Evolutionary conservation across 176 grass and related monocot genomes (phyloP), one percentile per base, ranked within the genome.

Genomic region (Oryza meridionalis): DNA sequence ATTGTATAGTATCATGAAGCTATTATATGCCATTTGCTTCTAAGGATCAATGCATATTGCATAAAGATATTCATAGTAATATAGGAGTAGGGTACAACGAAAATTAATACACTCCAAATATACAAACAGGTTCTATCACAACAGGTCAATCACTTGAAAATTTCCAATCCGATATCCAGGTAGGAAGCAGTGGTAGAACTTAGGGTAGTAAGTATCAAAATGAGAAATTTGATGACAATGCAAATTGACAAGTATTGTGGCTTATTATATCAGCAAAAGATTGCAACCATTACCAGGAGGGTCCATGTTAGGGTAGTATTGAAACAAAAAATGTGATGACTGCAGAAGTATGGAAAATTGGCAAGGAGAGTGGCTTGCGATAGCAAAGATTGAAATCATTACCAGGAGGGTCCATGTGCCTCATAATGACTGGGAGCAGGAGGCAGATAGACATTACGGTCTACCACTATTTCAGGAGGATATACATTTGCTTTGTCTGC

Each of bases 351-450:
- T 70, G 9, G 44, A 58, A 37, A 78, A 9, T 11, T 75, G 14
- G 19, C 14, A 45, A 47, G 38, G 68, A 72, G 55, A 49, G 31
- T 58, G 49, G 12, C 45, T 59, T 73, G 65, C 67, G 27, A 79
- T 74, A 21, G 19, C 19, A 38, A 51, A 74, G 13, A 65, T 67
- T 86, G 68, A 13, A 81, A 82, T 53, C 31, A 67, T 81, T 95
- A 98, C 96, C 91, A 98, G 69, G 74, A 93, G 13, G 55, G 85
- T 21, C 70, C 77, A 67, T 89, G 90, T 45, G 49, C 83, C 65
- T 86, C 65, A 81, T 86, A 83, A 84, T 87, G 77, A 72, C 75
- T 87, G 37, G 89, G 91, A 75, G 85, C 85, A 88, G 93, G 85
- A 42, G 91, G 96, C 38, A 99, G 87, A 88, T 72, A 96, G 46